Base-by-base conservation (phyloP, 1,284 basidiomycete species). In the Trichosporon sp. region DNA sequence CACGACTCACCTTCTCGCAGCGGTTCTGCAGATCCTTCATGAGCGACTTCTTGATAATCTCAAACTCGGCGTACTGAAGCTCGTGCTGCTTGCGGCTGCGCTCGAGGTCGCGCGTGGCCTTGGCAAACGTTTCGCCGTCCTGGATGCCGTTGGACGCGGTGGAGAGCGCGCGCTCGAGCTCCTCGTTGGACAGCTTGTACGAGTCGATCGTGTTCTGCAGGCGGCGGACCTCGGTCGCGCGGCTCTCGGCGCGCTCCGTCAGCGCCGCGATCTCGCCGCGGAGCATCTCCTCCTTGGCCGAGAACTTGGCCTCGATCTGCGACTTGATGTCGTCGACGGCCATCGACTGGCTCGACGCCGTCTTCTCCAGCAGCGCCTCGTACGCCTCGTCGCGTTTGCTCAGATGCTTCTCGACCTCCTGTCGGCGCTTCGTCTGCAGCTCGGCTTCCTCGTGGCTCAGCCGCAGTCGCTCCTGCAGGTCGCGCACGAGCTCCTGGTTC, bases 21-120 rank as follows among this genome's bases (percentile, higher is more conserved):
- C 97, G 94, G 83, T 99, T 98, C 86, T 98, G 97, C 74, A 99
- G 85, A 86, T 99, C 97, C 64, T 94, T 91, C 92, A 99, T 98
- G 75, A 99, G 88, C 71, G 92, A 96, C 86, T 98, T 97, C 88
- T 99, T 99, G 80, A 98, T 94, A 38, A 92, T 91, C 81, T 99
- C 97, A 82, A 99, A 99, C 82, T 99, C 97, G 74, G 95, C 92
- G 74, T 98, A 89, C 81, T 99, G 97, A 25, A 94, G 90, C 75
- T 95, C 95, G 85, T 98, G 95, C 21, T 93, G 92, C 85, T 98
- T 98, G 76, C 97, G 90, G 65, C 93, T 95, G 66, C 95, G 88
- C 84, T 99, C 98, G 76, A 99, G 89, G 84, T 99, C 98, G 83
- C 95, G 92, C 7, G 95, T 94, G 76, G 93, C 95, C 85, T 96